Percentiles rank a stretch among this genome's conserved stretches.
Evolutionary conservation across 805 yeast genomes (phyloP).

Genomic region (Candida loeiensis): DNA sequence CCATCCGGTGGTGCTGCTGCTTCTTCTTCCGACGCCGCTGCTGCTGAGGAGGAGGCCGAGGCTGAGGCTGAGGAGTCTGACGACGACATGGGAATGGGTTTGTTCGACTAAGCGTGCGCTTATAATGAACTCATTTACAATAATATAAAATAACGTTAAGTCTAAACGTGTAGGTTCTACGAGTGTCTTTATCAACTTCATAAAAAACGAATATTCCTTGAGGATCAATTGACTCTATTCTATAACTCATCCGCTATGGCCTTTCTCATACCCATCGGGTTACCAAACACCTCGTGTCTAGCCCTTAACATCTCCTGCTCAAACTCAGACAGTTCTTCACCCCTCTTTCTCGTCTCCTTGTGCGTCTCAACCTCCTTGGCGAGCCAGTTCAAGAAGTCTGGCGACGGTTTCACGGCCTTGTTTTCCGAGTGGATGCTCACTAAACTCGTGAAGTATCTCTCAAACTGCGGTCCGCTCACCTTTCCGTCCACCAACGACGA

Average conservation of each 20-base stretch:
- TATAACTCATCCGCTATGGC: constrained; percentile 51
- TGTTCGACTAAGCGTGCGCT: constrained; percentile 24
- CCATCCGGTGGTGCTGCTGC: constrained; percentile 26
- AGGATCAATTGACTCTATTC: too few species aligned
- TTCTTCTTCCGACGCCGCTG: constrained; percentile 23
- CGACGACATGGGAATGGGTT: constrained; percentile 34
- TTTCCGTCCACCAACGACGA: constrained; percentile 23
- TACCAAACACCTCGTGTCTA: constrained; percentile 74
- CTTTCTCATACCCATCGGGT: constrained; percentile 66
- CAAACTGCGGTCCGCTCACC: constrained; percentile 8
- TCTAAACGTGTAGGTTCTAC: background rate
- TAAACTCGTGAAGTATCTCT: constrained; percentile 19
- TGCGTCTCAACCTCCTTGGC: constrained; percentile 38
- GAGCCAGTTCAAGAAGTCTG: constrained; percentile 64
- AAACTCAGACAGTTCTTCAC: constrained; percentile 35
- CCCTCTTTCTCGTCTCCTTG: constrained; percentile 22
- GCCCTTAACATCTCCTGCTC: constrained; percentile 30
- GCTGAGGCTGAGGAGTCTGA: constrained; percentile 25
- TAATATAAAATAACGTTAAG: constrained; percentile 5
- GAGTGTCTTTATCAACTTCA: too few species aligned
- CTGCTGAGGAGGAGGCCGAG: constrained; percentile 25
- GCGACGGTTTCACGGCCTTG: constrained; percentile 23
- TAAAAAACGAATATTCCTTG: too few species aligned
- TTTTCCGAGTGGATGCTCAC: constrained; percentile 30
- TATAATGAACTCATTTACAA: constrained; percentile 2